Evolutionary conservation across 1,284 basidiomycete genomes (phyloP), one percentile per base, ranked within the genome.

Genomic region (Lentinus polychrous): DNA sequence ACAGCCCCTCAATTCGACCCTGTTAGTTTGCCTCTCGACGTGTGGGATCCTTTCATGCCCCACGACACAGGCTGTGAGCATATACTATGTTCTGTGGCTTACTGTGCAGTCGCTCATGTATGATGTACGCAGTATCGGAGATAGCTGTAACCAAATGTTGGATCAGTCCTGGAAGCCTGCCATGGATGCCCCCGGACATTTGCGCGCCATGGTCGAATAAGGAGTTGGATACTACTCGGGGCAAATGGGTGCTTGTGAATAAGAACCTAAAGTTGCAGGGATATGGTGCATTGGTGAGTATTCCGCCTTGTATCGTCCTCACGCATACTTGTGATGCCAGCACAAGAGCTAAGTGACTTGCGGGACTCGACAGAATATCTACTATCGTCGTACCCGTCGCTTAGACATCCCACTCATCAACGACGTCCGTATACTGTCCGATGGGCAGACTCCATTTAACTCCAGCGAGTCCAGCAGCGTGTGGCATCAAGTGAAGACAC

Each of bases 171-270:
- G 64, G 69, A 4, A 64, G 83, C 36, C 68, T 68, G 2, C 56
- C 59, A 4, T 53, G 50, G 8, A 40, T 60, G 14, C 46, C 57
- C 0, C 38, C 50, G 2, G 74, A 78, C 15, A 56, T 85, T 10
- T 95, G 94, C 61, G 65, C 69, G 1, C 91, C 93, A 0, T 62
- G 72, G 2, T 76, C 85, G 0, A 89, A 81, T 0, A 72, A 75
- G 8, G 86, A 87, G 54, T 66, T 83, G 32, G 90, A 94, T 61
- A 83, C 84, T 3, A 74, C 81, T 46, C 84, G 83, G 56, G 92
- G 92, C 0, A 88, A 85, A 59, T 95, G 93, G 93, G 91, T 95
- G 1, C 79, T 84, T 17, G 84, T 94, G 7, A 78, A 80, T 17
- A 73, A 82, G 15, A 84, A 94, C 62, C 66, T 95, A 31, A 91